Base-by-base conservation (phyloP, 306 rosid genomes). In the Fragaria nilgerrensis region DNA sequence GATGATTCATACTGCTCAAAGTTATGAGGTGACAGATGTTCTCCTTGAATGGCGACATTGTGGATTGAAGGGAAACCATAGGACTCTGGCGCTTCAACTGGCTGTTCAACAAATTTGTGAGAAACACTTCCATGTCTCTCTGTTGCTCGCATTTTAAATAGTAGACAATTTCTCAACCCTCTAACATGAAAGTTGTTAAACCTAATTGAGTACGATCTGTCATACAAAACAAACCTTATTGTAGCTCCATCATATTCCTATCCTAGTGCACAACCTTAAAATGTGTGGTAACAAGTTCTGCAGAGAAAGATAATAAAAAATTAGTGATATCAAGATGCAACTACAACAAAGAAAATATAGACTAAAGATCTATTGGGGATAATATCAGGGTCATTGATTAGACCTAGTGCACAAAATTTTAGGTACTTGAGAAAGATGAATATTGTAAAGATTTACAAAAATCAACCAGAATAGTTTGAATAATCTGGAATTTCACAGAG, bases 1-100 rank as follows among this genome's bases (percentile, higher is more conserved):
- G 93, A 86, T 61, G 93, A 87, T 47, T 91, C 98, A 52, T 83
- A 85, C 69, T 59, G 92, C 2, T 79, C 87, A 19, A 69, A 64
- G 73, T 74, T 52, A 59, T 78, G 89, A 75, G 73, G 72, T 67
- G 89, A 79, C 41, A 84, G 83, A 76, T 87, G 84, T 70, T 75
- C 72, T 77, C 78, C 82, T 56, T 56, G 92, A 79, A 83, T 72
- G 82, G 81, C 80, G 50, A 58, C 77, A 68, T 77, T 84, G 79
- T 76, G 80, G 34, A 39, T 70, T 20, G 82, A 77, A 47, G 92
- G 76, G 76, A 82, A 76, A 83, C 50, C 65, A 77, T 68, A 72
- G 44, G 90, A 82, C 79, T 79, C 88, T 37, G 77, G 78, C 82
- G 86, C 89, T 83, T 87, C 88, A 69, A 56, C 84, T 63, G 84